phyloP scores from a whole-genome alignment of 2,329 filamentous ascomycete genomes.

The Xylariaceae sp. region DNA sequence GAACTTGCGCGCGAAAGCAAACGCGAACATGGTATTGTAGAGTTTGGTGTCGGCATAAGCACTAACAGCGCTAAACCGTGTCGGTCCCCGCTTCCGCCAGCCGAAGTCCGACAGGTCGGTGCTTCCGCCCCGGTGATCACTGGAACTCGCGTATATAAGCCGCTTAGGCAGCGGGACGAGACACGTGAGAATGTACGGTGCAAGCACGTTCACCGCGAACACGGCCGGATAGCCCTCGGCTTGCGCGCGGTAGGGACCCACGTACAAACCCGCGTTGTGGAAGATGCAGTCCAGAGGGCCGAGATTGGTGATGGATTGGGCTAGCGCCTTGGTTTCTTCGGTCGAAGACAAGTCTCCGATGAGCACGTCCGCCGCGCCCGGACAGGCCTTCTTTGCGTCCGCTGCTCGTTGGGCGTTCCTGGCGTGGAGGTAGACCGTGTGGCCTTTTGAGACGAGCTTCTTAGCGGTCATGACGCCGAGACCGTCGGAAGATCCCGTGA shows the following conservation, averaged over 20 bases:
- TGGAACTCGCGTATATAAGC: slow-evolving; percentile 54
- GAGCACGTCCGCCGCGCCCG: slow-evolving; percentile 53
- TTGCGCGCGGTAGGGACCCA: slow-evolving; percentile 39
- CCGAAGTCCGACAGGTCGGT: slow-evolving; percentile 38
- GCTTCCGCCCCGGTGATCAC: slow-evolving; percentile 52
- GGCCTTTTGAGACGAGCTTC: slow-evolving; percentile 51
- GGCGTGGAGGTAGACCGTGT: slow-evolving; percentile 60
- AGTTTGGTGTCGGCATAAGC: slow-evolving; percentile 58
- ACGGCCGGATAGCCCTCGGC: slow-evolving; percentile 47
- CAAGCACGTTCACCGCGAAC: slow-evolving; percentile 58
- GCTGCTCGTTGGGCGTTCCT: slow-evolving; percentile 55
- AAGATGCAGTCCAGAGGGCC: slow-evolving; percentile 57
- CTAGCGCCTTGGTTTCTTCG: slow-evolving; percentile 52
- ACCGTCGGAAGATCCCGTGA: slow-evolving; percentile 62
- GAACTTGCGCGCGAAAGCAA: slow-evolving; percentile 52
- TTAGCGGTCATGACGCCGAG: slow-evolving; percentile 55
- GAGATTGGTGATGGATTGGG: slow-evolving; percentile 50
- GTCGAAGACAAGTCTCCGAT: slow-evolving; percentile 56
- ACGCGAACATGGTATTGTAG: slow-evolving; percentile 58
- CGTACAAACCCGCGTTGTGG: slow-evolving; percentile 57
- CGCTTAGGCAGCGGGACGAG: slow-evolving; percentile 49
- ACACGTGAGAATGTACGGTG: slow-evolving; percentile 60
- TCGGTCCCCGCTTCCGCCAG: slow-evolving; percentile 26
- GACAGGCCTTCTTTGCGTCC: slow-evolving; percentile 50
- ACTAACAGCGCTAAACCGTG: neutral